Conservation (phyloP, 495 filamentous ascomycete genomes). For the Aspergillus cristatus region DNA sequence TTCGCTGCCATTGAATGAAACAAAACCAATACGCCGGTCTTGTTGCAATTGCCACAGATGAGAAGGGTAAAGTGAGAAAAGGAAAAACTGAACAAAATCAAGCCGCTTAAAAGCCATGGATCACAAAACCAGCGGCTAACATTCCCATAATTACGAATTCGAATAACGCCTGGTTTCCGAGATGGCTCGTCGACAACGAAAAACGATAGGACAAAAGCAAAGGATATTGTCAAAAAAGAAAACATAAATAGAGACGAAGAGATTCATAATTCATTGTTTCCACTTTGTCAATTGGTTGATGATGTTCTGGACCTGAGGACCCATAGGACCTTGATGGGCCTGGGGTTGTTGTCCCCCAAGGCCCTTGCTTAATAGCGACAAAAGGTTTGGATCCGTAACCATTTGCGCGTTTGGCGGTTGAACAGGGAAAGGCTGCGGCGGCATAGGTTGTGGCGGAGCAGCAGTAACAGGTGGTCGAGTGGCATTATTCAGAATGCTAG, state of each 20-base stretch:
- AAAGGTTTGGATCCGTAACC: slow-evolving; percentile 33
- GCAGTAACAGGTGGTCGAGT: slow-evolving; percentile 28
- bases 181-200: too few relatives aligned
- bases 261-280: slow-evolving; percentile 42
- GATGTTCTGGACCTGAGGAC: slow-evolving; percentile 48
- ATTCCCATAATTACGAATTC: not conserved
- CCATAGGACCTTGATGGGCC: slow-evolving; percentile 30
- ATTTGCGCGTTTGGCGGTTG: slow-evolving; percentile 23
- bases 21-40: too few relatives aligned
- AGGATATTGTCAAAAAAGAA: slow-evolving; percentile 8
- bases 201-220: slow-evolving; percentile 5
- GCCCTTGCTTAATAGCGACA: slow-evolving; percentile 38
- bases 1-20: too few relatives aligned
- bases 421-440: slow-evolving; percentile 25
- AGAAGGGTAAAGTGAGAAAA: too few relatives aligned
- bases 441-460: slow-evolving; percentile 24
- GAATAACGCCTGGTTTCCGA: slow-evolving; percentile 10
- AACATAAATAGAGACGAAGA: slow-evolving; percentile 12
- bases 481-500: slow-evolving; percentile 45
- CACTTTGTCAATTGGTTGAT: slow-evolving; percentile 54
- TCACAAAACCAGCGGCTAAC: not conserved
- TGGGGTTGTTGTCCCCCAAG: slow-evolving; percentile 29
- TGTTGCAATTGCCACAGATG: too few relatives aligned
- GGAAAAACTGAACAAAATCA: slow-evolving; percentile 4
- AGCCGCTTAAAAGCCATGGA: slow-evolving; percentile 1